Percentiles rank a stretch among this genome's conserved stretches.
These are phyloP conservation scores for Apodospora peruviana DNA, from an alignment of 495 filamentous ascomycete species.

Conservation along the genomic window DNA sequence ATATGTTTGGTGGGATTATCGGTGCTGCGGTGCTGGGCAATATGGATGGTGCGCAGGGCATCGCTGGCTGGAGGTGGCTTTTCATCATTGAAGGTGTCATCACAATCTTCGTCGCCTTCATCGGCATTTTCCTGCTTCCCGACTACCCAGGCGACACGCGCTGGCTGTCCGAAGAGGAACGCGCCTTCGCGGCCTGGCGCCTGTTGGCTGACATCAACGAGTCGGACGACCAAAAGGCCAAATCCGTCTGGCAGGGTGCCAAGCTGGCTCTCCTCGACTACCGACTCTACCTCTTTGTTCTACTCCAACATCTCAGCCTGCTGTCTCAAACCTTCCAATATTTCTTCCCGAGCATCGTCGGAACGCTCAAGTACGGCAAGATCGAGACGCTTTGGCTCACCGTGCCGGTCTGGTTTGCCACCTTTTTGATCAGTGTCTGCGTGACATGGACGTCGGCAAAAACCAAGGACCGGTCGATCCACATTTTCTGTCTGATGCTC, in stretches of 20 bases:
- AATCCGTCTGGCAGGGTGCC: slow-evolving; percentile 29
- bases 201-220: slow-evolving; percentile 36
- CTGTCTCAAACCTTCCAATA: slow-evolving; percentile 40
- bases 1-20: slow-evolving; percentile 54
- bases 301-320: slow-evolving; percentile 39
- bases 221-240: slow-evolving; percentile 21
- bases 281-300: slow-evolving; percentile 40
- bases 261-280: slow-evolving; percentile 36
- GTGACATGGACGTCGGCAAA: slow-evolving; percentile 33
- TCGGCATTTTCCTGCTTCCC: slow-evolving; percentile 33
- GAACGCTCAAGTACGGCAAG: slow-evolving; percentile 44
- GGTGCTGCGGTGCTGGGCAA: slow-evolving; percentile 45
- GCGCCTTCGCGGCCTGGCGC: slow-evolving; percentile 35
- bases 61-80: slow-evolving; percentile 34
- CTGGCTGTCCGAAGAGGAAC: slow-evolving; percentile 38
- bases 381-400: slow-evolving; percentile 50
- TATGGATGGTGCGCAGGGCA: slow-evolving; percentile 31
- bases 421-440: slow-evolving; percentile 28
- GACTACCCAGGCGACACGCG: slow-evolving; percentile 39
- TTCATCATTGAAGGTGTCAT: slow-evolving; percentile 34
- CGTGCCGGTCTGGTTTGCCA: slow-evolving; percentile 42
- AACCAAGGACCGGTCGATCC: slow-evolving; percentile 37
- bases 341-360: slow-evolving; percentile 52
- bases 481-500: slow-evolving; percentile 38
- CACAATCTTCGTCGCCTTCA: slow-evolving; percentile 35